Evolutionary conservation across 2,329 filamentous ascomycete species (phyloP).

Genomic region (Ophiostoma tasmaniense): DNA sequence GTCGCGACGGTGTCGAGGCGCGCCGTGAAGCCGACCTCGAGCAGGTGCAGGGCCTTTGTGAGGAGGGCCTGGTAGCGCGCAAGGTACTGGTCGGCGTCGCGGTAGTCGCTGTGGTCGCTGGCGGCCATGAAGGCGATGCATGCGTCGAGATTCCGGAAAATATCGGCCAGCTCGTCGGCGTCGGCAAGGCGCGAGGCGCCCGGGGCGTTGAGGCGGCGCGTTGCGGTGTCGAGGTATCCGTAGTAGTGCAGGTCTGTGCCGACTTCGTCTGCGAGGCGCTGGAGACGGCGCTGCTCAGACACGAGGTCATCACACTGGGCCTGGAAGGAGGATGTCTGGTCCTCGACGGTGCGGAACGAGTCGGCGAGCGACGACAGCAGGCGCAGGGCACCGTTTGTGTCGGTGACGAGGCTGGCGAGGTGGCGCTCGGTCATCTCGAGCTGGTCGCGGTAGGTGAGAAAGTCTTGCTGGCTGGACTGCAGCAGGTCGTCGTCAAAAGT

Average conservation of each 20-base stretch:
- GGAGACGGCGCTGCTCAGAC: constrained; percentile 69
- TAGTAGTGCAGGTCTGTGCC: constrained; percentile 92
- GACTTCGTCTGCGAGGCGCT: constrained; percentile 72
- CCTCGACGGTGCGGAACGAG: constrained; percentile 80
- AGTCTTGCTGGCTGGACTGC: constrained; percentile 76
- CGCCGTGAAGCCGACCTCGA: constrained; percentile 49
- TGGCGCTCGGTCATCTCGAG: constrained; percentile 70
- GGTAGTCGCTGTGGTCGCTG: constrained; percentile 58
- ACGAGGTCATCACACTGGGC: constrained; percentile 84
- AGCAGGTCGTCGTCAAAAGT: constrained; percentile 62
- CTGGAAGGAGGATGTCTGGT: constrained; percentile 87
- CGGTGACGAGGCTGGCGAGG: constrained; percentile 67
- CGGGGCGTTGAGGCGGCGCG: constrained; percentile 81
- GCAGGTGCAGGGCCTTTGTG: constrained; percentile 53
- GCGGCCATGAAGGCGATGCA: constrained; percentile 85
- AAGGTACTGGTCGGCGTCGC: constrained; percentile 78
- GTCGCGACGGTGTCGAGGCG: constrained; percentile 45
- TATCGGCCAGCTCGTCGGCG: constrained; percentile 75
- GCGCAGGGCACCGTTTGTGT: constrained; percentile 66
- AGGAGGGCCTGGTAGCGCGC: constrained; percentile 80
- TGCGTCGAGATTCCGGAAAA: constrained; percentile 77
- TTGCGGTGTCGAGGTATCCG: constrained; percentile 83
- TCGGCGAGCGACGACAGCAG: constrained; percentile 71
- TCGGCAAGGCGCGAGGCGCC: constrained; percentile 81
- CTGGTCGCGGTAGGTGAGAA: constrained; percentile 60